Percentiles rank a stretch among this genome's conserved stretches.
Evolutionary conservation across 2,329 filamentous ascomycete genomes (phyloP).

Genomic region (Curvularia hawaiiensis): DNA sequence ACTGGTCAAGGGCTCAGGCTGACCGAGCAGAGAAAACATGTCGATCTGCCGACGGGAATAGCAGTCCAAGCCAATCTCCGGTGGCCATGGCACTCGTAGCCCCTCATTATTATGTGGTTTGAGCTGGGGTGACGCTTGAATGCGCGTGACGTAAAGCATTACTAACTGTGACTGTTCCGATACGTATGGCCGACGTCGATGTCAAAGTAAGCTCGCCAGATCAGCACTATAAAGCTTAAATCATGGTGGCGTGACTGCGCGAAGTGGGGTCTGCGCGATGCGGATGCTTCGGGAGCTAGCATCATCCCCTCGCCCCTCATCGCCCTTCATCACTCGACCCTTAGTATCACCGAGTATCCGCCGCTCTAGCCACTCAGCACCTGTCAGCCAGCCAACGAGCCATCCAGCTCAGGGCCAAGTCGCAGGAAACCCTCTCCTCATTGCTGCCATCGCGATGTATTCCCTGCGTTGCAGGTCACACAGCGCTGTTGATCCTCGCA

Average conservation of each 20-base stretch:
- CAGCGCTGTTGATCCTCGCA: not conserved
- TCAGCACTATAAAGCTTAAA: constrained; percentile 19
- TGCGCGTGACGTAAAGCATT: constrained; percentile 2
- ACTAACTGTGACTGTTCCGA: not conserved
- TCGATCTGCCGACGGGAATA: constrained; percentile 3
- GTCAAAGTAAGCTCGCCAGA: constrained; percentile 17
- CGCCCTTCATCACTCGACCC: not conserved
- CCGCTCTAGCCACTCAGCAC: constrained; percentile 1
- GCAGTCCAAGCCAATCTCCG: not conserved
- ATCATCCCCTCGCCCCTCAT: not conserved
- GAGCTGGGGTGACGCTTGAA: not conserved
- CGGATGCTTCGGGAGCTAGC: constrained; percentile 10
- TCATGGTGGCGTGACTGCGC: not conserved
- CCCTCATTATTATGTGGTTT: not conserved
- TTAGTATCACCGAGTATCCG: constrained; percentile 1
- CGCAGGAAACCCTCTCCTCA: not conserved
- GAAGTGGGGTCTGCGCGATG: constrained; percentile 3
- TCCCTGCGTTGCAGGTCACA: not conserved
- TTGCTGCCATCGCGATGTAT: not conserved
- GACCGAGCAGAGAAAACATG: not conserved
- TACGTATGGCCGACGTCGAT: constrained; percentile 6
- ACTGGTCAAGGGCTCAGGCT: not conserved
- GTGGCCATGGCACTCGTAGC: not conserved
- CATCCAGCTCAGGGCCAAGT: not conserved
- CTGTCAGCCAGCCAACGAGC: not conserved